Evolutionary conservation across 2,329 filamentous ascomycete species (phyloP).

Genomic region (Sporothrix brunneoviolacea): DNA sequence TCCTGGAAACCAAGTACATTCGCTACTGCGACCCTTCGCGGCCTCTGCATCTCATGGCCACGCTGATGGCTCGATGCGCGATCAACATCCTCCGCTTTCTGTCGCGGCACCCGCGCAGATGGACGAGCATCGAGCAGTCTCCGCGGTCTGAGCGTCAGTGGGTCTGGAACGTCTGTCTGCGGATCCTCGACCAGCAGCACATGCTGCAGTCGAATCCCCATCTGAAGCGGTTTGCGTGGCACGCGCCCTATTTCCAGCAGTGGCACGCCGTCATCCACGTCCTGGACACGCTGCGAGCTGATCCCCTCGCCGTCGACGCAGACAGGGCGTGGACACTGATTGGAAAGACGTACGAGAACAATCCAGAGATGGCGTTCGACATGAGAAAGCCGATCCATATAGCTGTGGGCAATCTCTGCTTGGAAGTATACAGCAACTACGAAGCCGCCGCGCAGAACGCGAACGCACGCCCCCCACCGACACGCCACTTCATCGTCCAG

Average conservation of each 20-base stretch:
- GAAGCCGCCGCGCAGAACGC: too few species aligned
- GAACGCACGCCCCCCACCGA: too few species aligned
- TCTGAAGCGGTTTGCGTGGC: slow-evolving; percentile 27
- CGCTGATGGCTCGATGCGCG: slow-evolving; percentile 15
- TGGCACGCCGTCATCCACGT: slow-evolving; percentile 31
- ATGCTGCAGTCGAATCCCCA: slow-evolving; percentile 29
- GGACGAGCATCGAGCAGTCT: slow-evolving; percentile 24
- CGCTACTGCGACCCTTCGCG: slow-evolving; percentile 15
- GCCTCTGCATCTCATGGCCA: slow-evolving; percentile 20
- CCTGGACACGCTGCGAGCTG: slow-evolving; percentile 28
- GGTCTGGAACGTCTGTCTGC: slow-evolving; percentile 25
- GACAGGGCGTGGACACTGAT: slow-evolving; percentile 30
- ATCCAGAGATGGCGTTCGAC: slow-evolving; percentile 21
- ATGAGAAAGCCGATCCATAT: slow-evolving; percentile 25
- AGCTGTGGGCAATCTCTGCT: slow-evolving; percentile 28
- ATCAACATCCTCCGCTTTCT: slow-evolving; percentile 21
- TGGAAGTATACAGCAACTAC: too few species aligned
- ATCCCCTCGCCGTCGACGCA: slow-evolving; percentile 25
- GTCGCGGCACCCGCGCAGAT: slow-evolving; percentile 25
- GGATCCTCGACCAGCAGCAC: slow-evolving; percentile 26
- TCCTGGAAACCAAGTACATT: slow-evolving; percentile 20
- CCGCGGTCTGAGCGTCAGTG: slow-evolving; percentile 24
- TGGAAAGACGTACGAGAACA: slow-evolving; percentile 28
- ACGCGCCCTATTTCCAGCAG: slow-evolving; percentile 25
- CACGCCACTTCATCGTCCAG: too few species aligned